A percentile compares a stretch with the other conserved stretches of the same genome.
These are phyloP conservation scores for Hypoxylon subgilvum DNA, from an alignment of 495 filamentous ascomycete genomes.

Conservation along the genomic window DNA sequence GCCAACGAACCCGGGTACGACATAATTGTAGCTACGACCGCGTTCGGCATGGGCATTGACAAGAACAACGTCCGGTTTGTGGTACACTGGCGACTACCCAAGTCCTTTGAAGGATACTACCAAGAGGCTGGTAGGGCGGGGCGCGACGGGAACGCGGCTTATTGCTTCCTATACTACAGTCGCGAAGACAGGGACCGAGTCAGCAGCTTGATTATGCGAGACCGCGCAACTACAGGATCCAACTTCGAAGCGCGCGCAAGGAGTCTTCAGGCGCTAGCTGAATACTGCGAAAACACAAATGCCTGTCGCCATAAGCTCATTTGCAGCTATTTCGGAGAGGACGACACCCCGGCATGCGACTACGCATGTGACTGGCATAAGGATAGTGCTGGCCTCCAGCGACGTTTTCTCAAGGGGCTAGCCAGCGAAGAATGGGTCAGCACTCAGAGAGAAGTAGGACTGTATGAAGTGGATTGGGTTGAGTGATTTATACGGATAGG, in stretches of 20 bases:
- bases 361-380: conserved; percentile 93
- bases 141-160: conserved; percentile 82
- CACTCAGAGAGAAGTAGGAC: conserved; percentile 69
- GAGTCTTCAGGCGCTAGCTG: conserved; percentile 65
- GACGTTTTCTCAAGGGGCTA: conserved; percentile 65
- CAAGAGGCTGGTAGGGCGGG: conserved; percentile 94
- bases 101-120: conserved; percentile 93
- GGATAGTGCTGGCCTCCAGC: conserved; percentile 66
- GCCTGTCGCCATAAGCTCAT: conserved; percentile 79
- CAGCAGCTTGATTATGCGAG: conserved; percentile 58
- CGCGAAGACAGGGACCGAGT: conserved; percentile 81
- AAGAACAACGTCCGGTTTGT: conserved; percentile 93
- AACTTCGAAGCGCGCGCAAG: conserved; percentile 49
- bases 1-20: conserved; percentile 75
- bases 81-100: conserved; percentile 89
- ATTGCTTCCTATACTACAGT: conserved; percentile 88
- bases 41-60: conserved; percentile 98
- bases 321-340: conserved; percentile 81
- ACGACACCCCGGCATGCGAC: conserved; percentile 66
- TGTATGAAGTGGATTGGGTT: conserved; percentile 54
- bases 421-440: conserved; percentile 75
- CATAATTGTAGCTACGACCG: conserved; percentile 91
- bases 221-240: conserved; percentile 38
- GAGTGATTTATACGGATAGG: conserved; percentile 37
- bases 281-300: conserved; percentile 79